These are phyloP conservation scores for Hirschfeldia incana DNA, from an alignment of 345 rosid species.

Conservation along the genomic window DNA sequence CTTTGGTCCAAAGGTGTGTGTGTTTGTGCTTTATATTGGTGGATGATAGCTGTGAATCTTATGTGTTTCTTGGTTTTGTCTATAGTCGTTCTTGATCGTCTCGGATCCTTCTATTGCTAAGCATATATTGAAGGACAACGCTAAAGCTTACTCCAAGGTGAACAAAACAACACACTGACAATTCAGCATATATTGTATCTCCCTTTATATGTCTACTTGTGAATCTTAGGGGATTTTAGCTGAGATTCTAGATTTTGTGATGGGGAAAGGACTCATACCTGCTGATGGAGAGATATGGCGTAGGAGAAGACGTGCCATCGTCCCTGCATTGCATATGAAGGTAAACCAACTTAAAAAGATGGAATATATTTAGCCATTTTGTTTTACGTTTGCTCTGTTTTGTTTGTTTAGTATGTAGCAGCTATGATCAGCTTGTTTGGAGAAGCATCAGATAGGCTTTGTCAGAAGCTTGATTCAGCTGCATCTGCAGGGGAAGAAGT, in stretches of 20 bases:
- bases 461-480: constrained; percentile 74
- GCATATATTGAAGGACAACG: constrained; percentile 80
- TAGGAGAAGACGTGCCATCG: constrained; percentile 85
- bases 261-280: constrained; percentile 96
- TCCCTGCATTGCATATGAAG: constrained; percentile 93
- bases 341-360: constrained; percentile 32
- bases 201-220: constrained; percentile 11
- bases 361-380: not conserved
- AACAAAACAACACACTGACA: not conserved
- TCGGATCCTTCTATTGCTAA: constrained; percentile 93
- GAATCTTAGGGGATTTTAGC: constrained; percentile 78
- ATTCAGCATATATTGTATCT: no score
- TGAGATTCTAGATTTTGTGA: constrained; percentile 93
- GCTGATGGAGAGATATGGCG: constrained; percentile 99
- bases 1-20: constrained; percentile 98
- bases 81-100: constrained; percentile 87
- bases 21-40: constrained; percentile 18
- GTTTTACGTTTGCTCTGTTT: constrained; percentile 8
- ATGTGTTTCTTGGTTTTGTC: constrained; percentile 22
- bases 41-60: not conserved
- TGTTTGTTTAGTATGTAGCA: constrained; percentile 66
- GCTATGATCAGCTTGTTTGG: constrained; percentile 90
- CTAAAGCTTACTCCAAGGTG: constrained; percentile 91
- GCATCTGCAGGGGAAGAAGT: constrained; percentile 77
- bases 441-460: constrained; percentile 83